phyloP scores from a whole-genome alignment of 225 moss, liverwort and hornwort genomes.

The Climacium dendroides region DNA sequence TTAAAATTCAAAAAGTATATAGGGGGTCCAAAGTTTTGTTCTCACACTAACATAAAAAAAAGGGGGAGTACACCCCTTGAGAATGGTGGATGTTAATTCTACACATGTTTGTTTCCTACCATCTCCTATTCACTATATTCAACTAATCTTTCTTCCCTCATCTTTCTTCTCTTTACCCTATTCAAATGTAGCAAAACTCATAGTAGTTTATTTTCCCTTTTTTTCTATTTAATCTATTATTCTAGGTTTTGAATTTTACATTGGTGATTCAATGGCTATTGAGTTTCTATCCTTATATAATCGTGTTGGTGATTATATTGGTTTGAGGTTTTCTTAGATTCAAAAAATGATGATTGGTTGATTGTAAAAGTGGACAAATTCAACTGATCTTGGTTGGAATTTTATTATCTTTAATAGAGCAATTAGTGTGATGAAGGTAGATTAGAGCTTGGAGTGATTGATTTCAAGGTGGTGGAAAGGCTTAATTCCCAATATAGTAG shows the following conservation, averaged over 20 bases:
- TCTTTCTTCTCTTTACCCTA: not conserved
- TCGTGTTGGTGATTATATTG: no score
- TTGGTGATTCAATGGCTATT: not conserved
- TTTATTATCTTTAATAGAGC: not conserved
- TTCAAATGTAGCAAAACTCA: not conserved
- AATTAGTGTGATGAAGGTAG: rapidly evolving
- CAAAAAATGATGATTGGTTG: rapidly evolving
- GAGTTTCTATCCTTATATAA: not conserved
- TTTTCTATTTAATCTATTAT: no score
- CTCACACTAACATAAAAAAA: no score
- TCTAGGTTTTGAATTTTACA: no score
- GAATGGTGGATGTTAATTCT: not conserved
- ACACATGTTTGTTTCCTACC: not conserved
- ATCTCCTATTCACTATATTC: not conserved
- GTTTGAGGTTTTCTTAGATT: not conserved
- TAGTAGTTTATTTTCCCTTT: no score
- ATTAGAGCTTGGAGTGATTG: not conserved
- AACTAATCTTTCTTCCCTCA: rapidly evolving
- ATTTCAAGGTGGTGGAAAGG: not conserved
- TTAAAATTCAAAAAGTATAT: no score
- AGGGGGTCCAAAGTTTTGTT: no score
- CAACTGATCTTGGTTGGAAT: not conserved
- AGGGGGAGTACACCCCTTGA: no score
- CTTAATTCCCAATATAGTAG: no score
- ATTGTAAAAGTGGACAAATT: not conserved